These are phyloP conservation scores for Fraxinus platypoda DNA, from an alignment of 305 asterid genomes.

Conservation along the genomic window DNA sequence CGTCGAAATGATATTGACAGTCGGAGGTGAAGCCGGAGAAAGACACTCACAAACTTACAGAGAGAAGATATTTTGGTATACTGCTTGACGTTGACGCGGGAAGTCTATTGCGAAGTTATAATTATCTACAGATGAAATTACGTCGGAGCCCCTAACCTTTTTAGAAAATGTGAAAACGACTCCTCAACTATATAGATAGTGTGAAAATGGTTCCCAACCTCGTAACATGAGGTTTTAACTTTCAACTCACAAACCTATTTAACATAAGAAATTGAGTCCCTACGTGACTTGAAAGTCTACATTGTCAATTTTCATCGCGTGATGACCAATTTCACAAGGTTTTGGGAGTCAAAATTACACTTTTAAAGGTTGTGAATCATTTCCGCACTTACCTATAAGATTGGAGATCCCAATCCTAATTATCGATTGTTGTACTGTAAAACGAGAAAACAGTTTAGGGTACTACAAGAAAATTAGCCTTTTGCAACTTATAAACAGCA, in stretches of 20 bases:
- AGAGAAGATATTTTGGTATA: not conserved
- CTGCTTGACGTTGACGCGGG: not conserved
- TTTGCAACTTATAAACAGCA: not conserved
- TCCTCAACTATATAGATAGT: not conserved
- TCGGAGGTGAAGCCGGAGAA: slow-evolving; percentile 1
- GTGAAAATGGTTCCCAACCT: not conserved
- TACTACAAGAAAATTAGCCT: not conserved
- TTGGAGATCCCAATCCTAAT: too few relatives aligned
- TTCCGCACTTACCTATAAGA: too few relatives aligned
- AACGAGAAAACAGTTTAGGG: not conserved
- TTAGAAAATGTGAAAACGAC: not conserved
- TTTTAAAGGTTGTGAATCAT: not conserved
- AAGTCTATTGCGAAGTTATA: not conserved
- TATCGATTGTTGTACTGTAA: not conserved
- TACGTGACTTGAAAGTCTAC: not conserved
- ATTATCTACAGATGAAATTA: not conserved
- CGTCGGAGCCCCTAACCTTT: not conserved
- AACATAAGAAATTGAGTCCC: not conserved
- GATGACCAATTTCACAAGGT: not conserved
- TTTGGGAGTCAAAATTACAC: not conserved
- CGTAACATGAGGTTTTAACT: not conserved
- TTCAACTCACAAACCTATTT: not conserved
- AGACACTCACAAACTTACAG: not conserved
- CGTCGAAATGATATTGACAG: too few relatives aligned
- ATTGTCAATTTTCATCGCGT: not conserved